Evolutionary conservation across 345 rosid genomes (phyloP).

Genomic region (Xanthoceras sorbifolium): DNA sequence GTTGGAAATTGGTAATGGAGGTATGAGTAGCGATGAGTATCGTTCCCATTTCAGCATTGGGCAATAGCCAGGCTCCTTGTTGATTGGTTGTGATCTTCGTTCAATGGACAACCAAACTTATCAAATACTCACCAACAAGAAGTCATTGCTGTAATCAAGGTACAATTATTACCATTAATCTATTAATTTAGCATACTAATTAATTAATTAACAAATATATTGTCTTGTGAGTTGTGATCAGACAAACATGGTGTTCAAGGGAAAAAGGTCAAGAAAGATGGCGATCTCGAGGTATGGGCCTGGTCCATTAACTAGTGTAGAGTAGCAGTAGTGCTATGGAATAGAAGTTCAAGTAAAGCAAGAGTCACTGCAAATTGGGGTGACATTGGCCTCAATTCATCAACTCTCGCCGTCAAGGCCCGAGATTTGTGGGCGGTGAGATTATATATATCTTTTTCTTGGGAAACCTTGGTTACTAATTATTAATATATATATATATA

Average conservation of each 20-base stretch:
- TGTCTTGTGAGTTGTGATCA: slow-evolving; percentile 24
- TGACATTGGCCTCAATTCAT: slow-evolving; percentile 57
- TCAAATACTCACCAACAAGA: slow-evolving; percentile 47
- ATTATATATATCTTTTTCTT: no score
- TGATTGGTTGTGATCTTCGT: slow-evolving; percentile 59
- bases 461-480: background rate
- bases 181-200: no score
- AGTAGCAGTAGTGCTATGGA: slow-evolving; percentile 71
- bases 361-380: slow-evolving; percentile 64
- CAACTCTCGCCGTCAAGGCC: slow-evolving; percentile 48
- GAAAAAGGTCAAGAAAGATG: slow-evolving; percentile 47
- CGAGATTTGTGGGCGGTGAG: slow-evolving; percentile 82
- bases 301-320: slow-evolving; percentile 43
- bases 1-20: slow-evolving; percentile 80
- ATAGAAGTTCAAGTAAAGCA: slow-evolving; percentile 53
- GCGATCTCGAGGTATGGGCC: slow-evolving; percentile 71
- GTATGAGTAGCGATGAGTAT: slow-evolving; percentile 69
- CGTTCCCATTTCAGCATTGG: slow-evolving; percentile 75
- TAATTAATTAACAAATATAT: background rate
- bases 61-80: slow-evolving; percentile 57
- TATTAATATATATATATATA: no score
- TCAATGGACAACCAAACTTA: slow-evolving; percentile 40
- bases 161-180: background rate
- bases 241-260: slow-evolving; percentile 68
- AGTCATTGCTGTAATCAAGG: slow-evolving; percentile 71